Evolutionary conservation across 2,329 filamentous ascomycete species (phyloP).

Genomic region (Calonectria naviculata): DNA sequence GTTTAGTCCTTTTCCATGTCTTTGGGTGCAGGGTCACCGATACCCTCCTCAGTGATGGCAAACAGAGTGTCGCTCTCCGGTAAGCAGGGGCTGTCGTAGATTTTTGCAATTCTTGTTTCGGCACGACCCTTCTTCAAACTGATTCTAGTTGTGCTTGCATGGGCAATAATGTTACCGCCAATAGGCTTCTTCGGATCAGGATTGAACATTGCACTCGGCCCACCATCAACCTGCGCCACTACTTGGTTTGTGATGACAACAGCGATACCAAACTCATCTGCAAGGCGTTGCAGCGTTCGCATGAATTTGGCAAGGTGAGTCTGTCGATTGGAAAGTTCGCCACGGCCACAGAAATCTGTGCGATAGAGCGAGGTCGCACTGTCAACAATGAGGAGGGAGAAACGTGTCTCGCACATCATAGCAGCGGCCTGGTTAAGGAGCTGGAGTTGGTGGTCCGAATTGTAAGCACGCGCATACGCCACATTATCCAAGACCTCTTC

Average conservation of each 20-base stretch:
- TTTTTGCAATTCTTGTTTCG: conserved; percentile 98
- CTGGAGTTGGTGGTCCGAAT: conserved; percentile 97
- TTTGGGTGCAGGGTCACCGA: conserved; percentile 95
- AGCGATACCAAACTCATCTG: conserved; percentile 91
- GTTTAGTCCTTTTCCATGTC: conserved; percentile 85
- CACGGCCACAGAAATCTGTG: conserved; percentile 96
- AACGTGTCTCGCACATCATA: conserved; percentile 99
- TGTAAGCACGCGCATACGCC: conserved; percentile 97
- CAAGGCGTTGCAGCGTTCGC: conserved; percentile 82
- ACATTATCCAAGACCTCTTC: conserved; percentile 99
- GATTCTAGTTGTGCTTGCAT: conserved; percentile 93
- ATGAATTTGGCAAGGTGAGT: conserved; percentile 90
- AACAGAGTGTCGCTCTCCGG: conserved; percentile 97
- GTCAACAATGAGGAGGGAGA: conserved; percentile 95
- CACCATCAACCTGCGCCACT: conserved; percentile 97
- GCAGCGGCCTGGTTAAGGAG: conserved; percentile 93
- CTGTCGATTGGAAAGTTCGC: conserved; percentile 94
- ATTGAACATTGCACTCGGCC: conserved; percentile 98
- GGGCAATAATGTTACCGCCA: conserved; percentile 98
- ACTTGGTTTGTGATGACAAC: conserved; percentile 99
- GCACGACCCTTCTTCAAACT: conserved; percentile 95
- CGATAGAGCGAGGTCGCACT: conserved; percentile 95
- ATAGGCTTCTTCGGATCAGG: conserved; percentile 99
- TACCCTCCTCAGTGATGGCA: conserved; percentile 96
- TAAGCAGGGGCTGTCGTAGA: conserved; percentile 97